phyloP scores from a whole-genome alignment of 1,284 basidiomycete species.

The Rhodotorula sp. region DNA sequence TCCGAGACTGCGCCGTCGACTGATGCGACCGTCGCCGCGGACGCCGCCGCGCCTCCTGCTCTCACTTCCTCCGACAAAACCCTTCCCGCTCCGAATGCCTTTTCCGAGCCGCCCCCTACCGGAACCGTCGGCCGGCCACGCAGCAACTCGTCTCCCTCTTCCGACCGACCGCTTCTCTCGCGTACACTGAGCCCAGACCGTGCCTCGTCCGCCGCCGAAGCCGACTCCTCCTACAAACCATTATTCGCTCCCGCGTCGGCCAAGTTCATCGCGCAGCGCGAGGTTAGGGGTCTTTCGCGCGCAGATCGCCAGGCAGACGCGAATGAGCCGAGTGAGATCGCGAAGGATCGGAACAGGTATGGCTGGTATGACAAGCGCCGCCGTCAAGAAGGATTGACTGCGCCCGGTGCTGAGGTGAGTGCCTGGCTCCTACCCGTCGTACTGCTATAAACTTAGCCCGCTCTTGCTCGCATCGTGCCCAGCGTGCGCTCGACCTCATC shows the following conservation, averaged over 20 bases:
- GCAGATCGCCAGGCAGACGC: no score
- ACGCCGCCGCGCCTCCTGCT: neutral
- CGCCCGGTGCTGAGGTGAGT: neutral
- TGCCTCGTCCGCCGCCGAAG: neutral
- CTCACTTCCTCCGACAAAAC: neutral
- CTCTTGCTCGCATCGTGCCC: neutral
- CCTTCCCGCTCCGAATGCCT: neutral
- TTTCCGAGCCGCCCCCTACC: neutral
- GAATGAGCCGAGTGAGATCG: neutral
- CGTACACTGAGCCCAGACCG: neutral
- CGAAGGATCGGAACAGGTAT: neutral
- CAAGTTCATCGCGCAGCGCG: neutral
- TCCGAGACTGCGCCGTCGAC: neutral
- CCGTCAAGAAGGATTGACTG: no score
- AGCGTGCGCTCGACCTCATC: conserved; percentile 6
- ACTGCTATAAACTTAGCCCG: neutral
- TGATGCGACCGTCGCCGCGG: neutral
- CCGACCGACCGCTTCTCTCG: conserved; percentile 9
- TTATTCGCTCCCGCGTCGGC: neutral
- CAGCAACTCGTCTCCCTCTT: conserved; percentile 19
- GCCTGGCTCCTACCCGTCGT: neutral
- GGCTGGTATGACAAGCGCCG: no score
- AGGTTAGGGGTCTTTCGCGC: neutral
- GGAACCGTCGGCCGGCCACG: neutral
- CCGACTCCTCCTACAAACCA: no score